Evolutionary conservation across 768 basidiomycete species (phyloP), one percentile per base, ranked within the genome.

Genomic region (Leccinum barrowsii): DNA sequence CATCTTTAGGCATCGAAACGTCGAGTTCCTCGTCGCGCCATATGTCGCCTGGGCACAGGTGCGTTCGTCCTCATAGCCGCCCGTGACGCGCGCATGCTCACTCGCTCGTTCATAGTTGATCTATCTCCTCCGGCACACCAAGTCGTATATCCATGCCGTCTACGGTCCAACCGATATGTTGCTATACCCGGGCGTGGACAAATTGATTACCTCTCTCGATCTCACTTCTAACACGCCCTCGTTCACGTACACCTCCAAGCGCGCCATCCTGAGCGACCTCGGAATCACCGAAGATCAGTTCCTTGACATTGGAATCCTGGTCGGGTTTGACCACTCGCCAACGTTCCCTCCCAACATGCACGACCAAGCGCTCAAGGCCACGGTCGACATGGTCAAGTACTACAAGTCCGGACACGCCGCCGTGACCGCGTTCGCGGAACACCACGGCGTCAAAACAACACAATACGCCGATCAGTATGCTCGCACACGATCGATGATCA

Each of bases 31-130:
- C 50, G 87, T 98, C 59, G 95, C 97, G 49, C 97, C 97, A 11
- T 98, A 98, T 74, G 79, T 92, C 54, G 89, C 94, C 35, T 94
- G 92, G 88, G 90, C 96, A 48, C 96, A 98, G 84, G 95, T 95
- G 70, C 66, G 89, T 80, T 19, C 40, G 4, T 19, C n/a, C 40
- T n/a, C n/a, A 0, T 34, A 34, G 32, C 32, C 32, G 32, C 35
- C 35, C 35, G 15, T 35, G 0, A 34, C 13, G 34, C 34, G 17
- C 2, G 30, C 7, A 21, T 3, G 24, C 59, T 72, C 22, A 73
- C 28, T 11, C 17, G 8, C 17, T 15, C 10, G n/a, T 13, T 6
- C 61, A 35, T 67, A 98, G 94, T 80, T 99, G 70, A 89, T 95
- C 63, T 98, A 98, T 78, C 85, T 99, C 37, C 89, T 94, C 73